Base-by-base conservation (phyloP, 2,329 filamentous ascomycete species). In the Aspergillus tanneri region DNA sequence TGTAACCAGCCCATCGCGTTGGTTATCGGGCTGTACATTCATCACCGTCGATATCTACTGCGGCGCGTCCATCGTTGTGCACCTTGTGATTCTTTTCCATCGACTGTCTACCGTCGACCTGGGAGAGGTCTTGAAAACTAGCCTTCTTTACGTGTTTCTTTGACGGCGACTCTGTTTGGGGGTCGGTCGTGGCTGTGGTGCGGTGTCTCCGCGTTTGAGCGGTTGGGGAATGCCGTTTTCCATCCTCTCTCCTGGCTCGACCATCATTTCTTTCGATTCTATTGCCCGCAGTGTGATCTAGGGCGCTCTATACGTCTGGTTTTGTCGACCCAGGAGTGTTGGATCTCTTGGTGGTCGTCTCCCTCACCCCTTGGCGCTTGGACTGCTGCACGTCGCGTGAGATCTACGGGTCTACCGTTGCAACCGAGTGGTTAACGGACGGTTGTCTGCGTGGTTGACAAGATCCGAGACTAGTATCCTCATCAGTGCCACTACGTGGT, bases 371-470 rank as follows among this genome's bases (percentile, higher is more conserved):
- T 34, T 34, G 30, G 30, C 14, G 14, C 6, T 18, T 34, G 30
- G 28, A 32, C 8, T 18, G 30, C 16, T 34, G 30, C 30, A 34
- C 30, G 30, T 34, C 30, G 14, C 30, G 28, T 32, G 28, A 16
- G n/a, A 3, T 14, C 27, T 30, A 30, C 27, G 27, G 14, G 27
- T 4, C 9, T 30, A 30, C 27, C 42, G 12, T 14, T 21, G 47
- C 43, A n/a, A n/a, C n/a, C n/a, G 23, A 47, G 43, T 41, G 34
- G 12, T n/a, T 30, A n/a, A 14, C 11, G n/a, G n/a, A 30, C 28
- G 28, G 11, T 14, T 9, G 28, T 3, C 28, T 32, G 12, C 28
- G 6, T 14, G 28, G n/a, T 32, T 7, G 12, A 16, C n/a, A n/a
- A 32, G 28, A 32, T n/a, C n/a, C n/a, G n/a, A n/a, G n/a, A n/a